Conservation (phyloP, 2,329 filamentous ascomycete species). For the Torrubiellomyces zombiae region DNA sequence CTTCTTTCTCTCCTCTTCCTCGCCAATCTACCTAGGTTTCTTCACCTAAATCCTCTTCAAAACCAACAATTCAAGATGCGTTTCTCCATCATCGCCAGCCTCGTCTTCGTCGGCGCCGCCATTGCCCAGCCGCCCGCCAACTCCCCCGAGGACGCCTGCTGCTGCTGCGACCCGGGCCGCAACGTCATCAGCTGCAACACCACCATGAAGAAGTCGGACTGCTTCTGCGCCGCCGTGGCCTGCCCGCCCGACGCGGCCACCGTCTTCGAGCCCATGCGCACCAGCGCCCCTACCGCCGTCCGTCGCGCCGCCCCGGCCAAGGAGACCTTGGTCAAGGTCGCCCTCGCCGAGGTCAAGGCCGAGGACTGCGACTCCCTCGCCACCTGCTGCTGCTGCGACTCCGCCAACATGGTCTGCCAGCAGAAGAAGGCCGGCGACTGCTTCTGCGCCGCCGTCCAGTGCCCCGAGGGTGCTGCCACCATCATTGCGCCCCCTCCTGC, state of each 20-base stretch:
- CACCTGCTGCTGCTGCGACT: conserved; percentile 12
- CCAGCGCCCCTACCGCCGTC: conserved; percentile 1
- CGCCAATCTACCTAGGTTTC: no score
- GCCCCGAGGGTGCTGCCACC: conserved; percentile 8
- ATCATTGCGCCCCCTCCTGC: conserved; percentile 2
- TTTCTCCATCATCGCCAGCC: conserved; percentile 8
- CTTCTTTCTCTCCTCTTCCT: neutral
- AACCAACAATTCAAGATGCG: conserved; percentile 8
- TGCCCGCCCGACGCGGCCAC: conserved; percentile 10
- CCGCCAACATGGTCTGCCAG: conserved; percentile 6
- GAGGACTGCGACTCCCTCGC: no score
- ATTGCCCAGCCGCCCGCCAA: conserved; percentile 1
- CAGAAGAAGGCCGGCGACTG: conserved; percentile 4
- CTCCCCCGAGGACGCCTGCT: conserved; percentile 11
- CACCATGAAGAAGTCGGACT: conserved; percentile 7
- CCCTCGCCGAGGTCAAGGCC: neutral
- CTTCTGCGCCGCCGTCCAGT: conserved; percentile 8
- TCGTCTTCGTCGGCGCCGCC: conserved; percentile 1
- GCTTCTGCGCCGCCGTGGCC: conserved; percentile 11
- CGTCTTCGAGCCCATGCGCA: conserved; percentile 3
- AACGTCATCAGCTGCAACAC: conserved; percentile 11
- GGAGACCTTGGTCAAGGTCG: neutral
- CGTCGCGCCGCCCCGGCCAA: neutral
- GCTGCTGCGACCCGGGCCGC: conserved; percentile 16
- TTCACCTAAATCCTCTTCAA: neutral